Evolutionary conservation across 306 rosid genomes (phyloP), one percentile per base, ranked within the genome.

Genomic region (Corylus avellana): DNA sequence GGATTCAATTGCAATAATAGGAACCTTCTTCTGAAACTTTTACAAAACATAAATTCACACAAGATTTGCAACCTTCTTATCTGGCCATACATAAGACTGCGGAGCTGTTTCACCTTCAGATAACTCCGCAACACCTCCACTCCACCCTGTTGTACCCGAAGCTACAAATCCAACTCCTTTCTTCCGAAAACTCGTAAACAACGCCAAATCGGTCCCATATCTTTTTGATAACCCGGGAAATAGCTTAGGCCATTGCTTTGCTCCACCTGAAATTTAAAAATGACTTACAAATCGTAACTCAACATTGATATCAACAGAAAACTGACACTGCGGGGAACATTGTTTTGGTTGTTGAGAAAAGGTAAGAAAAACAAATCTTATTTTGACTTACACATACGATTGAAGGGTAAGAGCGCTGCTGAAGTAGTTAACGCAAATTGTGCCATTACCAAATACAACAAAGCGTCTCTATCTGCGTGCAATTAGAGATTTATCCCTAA

Each of bases 61-160:
- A 77, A 64, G 27, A 37, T 61, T 61, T 4, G 27, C 66, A 79
- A 93, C 96, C 97, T 88, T 90, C 61, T 59, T 77, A 83, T 91
- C 91, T 11, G 91, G 85, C 98, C 98, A 94, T 14, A 77, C 78
- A 44, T 85, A 92, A 72, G 81, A 86, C 64, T 75, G 72, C 29
- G 81, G 90, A n/a, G 85, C 50, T 37, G 83, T 62, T 72, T 81
- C 84, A 49, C 86, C 75, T 73, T 91, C 88, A 46, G 91, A 77
- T 56, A 87, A 76, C 74, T 82, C 88, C n/a, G 76, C 78, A 63
- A 81, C 81, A 70, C 76, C 89, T 47, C 88, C 90, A 82, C 57
- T 82, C n/a, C 51, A 73, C 48, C 79, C 75, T 13, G 68, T 69
- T 32, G 82, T 47, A 12, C 74, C 83, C 9, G 91, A 85, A 77